Percentiles rank a stretch among this genome's conserved stretches.
These are phyloP conservation scores for Lactarius sanguifluus DNA, from an alignment of 768 basidiomycete genomes.

Conservation along the genomic window DNA sequence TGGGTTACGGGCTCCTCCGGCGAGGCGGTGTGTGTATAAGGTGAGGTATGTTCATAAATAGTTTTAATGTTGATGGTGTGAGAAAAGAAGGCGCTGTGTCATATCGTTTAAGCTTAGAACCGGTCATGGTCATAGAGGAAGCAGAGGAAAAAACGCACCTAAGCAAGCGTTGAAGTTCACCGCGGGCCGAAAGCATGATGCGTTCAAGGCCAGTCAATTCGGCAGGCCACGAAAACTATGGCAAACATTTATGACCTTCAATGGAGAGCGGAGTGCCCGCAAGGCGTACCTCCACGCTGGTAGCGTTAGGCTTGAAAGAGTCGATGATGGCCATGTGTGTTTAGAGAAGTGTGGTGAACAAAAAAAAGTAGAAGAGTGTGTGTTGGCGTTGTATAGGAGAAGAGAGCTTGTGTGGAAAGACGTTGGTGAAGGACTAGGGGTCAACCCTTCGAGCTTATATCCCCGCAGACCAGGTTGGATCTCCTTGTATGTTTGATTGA, in stretches of 20 bases:
- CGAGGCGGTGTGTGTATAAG: slow-evolving; percentile 40
- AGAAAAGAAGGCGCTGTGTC: slow-evolving; percentile 60
- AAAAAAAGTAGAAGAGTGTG: too few species aligned
- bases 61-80: slow-evolving; percentile 57
- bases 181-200: too few species aligned
- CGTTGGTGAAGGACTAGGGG: too few species aligned
- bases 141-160: slow-evolving; percentile 45
- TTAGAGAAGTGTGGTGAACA: background rate
- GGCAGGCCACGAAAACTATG: too few species aligned
- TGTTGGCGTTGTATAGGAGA: too few species aligned
- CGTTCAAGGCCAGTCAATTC: too few species aligned
- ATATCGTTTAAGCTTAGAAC: background rate
- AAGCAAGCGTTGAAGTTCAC: slow-evolving; percentile 36
- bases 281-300: slow-evolving; percentile 26
- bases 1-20: slow-evolving; percentile 55
- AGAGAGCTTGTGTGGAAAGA: too few species aligned
- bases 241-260: background rate
- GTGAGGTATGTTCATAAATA: slow-evolving; percentile 51
- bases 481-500: too few species aligned
- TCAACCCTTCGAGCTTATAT: too few species aligned
- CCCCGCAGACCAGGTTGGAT: too few species aligned
- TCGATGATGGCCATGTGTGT: slow-evolving; percentile 13
- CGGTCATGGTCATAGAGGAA: background rate
- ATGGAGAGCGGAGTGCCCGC: too few species aligned
- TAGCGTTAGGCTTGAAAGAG: slow-evolving; percentile 28